A percentile compares a stretch with the other conserved stretches of the same genome.
Evolutionary conservation across 2,329 filamentous ascomycete species (phyloP).

Genomic region (Blastomyces parvus): DNA sequence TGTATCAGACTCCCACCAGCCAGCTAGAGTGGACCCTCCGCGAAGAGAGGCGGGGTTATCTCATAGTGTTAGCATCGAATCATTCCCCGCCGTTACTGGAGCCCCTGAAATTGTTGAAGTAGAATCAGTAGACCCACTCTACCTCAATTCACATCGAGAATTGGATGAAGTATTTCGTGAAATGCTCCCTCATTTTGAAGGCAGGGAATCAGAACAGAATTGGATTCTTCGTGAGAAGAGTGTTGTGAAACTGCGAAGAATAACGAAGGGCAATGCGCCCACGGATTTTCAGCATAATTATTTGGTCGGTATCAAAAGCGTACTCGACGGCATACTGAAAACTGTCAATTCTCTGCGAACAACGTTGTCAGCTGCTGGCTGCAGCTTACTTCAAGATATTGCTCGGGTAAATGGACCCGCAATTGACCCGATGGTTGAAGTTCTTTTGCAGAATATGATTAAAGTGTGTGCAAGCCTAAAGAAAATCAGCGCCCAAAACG

Average conservation of each 20-base stretch:
- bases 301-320: constrained; percentile 57
- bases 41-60: constrained; percentile 11
- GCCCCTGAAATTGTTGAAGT: constrained; percentile 40
- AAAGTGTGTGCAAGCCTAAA: constrained; percentile 86
- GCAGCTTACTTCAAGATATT: constrained; percentile 73
- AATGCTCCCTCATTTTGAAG: constrained; percentile 75
- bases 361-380: constrained; percentile 80
- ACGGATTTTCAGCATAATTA: constrained; percentile 66
- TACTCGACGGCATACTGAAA: constrained; percentile 85
- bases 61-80: constrained; percentile 14
- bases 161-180: constrained; percentile 78
- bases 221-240: constrained; percentile 82
- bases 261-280: constrained; percentile 75
- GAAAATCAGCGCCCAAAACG: constrained; percentile 80
- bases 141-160: constrained; percentile 74
- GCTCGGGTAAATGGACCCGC: constrained; percentile 64
- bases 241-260: constrained; percentile 62
- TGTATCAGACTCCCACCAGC: not conserved
- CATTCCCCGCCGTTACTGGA: constrained; percentile 10
- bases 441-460: constrained; percentile 78
- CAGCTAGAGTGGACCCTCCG: constrained; percentile 10
- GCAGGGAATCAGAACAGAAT: constrained; percentile 80
- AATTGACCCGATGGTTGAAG: constrained; percentile 81
- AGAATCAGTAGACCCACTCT: constrained; percentile 67
- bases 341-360: constrained; percentile 74